A percentile compares a stretch with the other conserved stretches of the same genome.
Evolutionary conservation across 306 rosid species (phyloP).

Genomic region (Sindora glabra): DNA sequence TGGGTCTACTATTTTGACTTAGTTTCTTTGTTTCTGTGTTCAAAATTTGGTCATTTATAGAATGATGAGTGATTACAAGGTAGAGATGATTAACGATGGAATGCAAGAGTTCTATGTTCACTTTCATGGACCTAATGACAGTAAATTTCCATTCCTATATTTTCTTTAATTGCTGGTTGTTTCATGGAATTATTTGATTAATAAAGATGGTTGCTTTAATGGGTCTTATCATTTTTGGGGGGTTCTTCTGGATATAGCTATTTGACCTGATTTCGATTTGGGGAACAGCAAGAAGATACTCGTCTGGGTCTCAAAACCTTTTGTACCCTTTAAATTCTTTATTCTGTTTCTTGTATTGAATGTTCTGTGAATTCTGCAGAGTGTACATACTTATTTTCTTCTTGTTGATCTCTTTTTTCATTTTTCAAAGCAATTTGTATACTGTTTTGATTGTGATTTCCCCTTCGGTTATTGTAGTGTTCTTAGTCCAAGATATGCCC

Average conservation of each 20-base stretch:
- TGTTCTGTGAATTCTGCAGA: neutral
- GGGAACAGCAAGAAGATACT: conserved; percentile 4
- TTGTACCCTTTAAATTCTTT: neutral
- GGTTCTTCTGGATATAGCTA: conserved; percentile 15
- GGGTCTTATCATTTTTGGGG: neutral
- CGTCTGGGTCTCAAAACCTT: neutral
- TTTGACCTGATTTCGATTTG: conserved; percentile 30
- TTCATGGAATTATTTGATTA: neutral
- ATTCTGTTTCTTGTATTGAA: conserved; percentile 1
- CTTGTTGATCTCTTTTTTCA: conserved; percentile 1
- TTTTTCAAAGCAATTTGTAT: conserved; percentile 3
- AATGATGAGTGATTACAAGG: conserved; percentile 66
- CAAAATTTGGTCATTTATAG: conserved; percentile 15
- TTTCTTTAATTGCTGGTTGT: neutral
- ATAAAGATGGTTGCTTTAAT: neutral
- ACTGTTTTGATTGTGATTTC: conserved; percentile 6
- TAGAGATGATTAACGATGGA: conserved; percentile 58
- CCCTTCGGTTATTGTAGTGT: conserved; percentile 1
- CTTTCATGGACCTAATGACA: conserved; percentile 47
- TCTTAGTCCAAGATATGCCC: conserved; percentile 12
- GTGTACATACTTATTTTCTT: neutral
- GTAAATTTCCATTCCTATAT: conserved; percentile 13
- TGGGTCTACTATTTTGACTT: conserved; percentile 4
- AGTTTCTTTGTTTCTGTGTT: neutral
- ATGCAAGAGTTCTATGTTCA: conserved; percentile 57